These are phyloP conservation scores for Russula sp. DNA, from an alignment of 768 basidiomycete species.

Conservation along the genomic window DNA sequence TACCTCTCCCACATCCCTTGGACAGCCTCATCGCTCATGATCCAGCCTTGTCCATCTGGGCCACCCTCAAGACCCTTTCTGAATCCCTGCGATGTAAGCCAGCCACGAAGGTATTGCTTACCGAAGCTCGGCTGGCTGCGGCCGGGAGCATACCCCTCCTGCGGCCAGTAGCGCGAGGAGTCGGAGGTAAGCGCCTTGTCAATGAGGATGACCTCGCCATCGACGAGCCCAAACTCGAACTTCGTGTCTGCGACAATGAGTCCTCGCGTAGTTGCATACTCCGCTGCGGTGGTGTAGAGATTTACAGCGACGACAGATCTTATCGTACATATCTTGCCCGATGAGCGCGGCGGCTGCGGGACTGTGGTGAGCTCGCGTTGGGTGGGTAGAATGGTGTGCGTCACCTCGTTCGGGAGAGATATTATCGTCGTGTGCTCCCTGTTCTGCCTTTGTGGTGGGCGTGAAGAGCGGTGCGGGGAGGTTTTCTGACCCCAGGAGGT, in stretches of 20 bases:
- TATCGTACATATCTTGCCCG: too few species aligned
- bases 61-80: conserved; percentile 49
- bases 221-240: conserved; percentile 91
- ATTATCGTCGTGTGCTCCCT: too few species aligned
- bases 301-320: too few species aligned
- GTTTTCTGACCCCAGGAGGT: conserved; percentile 76
- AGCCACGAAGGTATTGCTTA: conserved; percentile 94
- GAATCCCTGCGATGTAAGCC: conserved; percentile 49
- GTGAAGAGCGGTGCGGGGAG: conserved; percentile 57
- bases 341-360: conserved; percentile 26
- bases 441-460: too few species aligned
- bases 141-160: conserved; percentile 64
- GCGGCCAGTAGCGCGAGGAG: conserved; percentile 95
- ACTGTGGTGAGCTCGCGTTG: conserved; percentile 56
- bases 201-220: conserved; percentile 66
- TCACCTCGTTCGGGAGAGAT: conserved; percentile 30
- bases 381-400: conserved; percentile 37
- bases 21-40: conserved; percentile 69
- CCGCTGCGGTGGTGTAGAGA: too few species aligned
- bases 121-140: conserved; percentile 87
- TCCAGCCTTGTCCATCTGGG: conserved; percentile 67
- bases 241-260: conserved; percentile 97
- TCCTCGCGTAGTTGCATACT: conserved; percentile 26
- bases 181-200: conserved; percentile 96
- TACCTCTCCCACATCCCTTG: conserved; percentile 74